These are phyloP conservation scores for Kwoniella sp. DNA, from an alignment of 768 basidiomycete genomes.

Conservation along the genomic window DNA sequence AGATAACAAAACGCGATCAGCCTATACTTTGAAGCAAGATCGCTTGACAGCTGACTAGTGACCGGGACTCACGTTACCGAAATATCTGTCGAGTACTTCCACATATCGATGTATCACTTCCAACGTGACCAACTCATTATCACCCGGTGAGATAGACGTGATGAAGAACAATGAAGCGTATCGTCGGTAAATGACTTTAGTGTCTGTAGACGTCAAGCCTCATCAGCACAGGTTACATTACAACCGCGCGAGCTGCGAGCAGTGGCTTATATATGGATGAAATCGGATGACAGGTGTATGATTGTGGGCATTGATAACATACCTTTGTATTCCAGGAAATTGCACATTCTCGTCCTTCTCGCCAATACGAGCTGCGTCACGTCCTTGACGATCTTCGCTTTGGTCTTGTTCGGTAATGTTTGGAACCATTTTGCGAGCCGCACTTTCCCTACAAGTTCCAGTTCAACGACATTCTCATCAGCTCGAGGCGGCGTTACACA, in stretches of 20 bases:
- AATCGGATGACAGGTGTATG: too few species aligned
- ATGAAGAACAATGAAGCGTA: constrained; percentile 97
- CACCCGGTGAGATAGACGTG: constrained; percentile 74
- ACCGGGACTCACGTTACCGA: constrained; percentile 73
- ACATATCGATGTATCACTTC: constrained; percentile 95
- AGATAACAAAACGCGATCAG: too few species aligned
- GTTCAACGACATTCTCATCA: too few species aligned
- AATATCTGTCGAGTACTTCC: constrained; percentile 79
- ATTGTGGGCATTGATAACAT: too few species aligned
- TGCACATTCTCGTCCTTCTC: constrained; percentile 87
- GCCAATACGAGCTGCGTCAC: constrained; percentile 89
- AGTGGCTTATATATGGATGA: too few species aligned
- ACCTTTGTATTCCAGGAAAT: constrained; percentile 97
- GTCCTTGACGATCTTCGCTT: constrained; percentile 91
- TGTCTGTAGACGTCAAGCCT: constrained; percentile 58
- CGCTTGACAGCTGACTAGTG: not conserved
- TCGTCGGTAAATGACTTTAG: constrained; percentile 88
- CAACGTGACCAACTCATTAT: constrained; percentile 89
- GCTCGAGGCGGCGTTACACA: too few species aligned
- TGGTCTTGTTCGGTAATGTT: constrained; percentile 75
- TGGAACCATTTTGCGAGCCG: constrained; percentile 95
- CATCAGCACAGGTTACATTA: not conserved
- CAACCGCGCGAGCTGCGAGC: too few species aligned
- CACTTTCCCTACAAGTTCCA: constrained; percentile 69
- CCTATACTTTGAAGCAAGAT: not conserved